Evolutionary conservation across 345 rosid species (phyloP).

Genomic region (Trapa incisa): DNA sequence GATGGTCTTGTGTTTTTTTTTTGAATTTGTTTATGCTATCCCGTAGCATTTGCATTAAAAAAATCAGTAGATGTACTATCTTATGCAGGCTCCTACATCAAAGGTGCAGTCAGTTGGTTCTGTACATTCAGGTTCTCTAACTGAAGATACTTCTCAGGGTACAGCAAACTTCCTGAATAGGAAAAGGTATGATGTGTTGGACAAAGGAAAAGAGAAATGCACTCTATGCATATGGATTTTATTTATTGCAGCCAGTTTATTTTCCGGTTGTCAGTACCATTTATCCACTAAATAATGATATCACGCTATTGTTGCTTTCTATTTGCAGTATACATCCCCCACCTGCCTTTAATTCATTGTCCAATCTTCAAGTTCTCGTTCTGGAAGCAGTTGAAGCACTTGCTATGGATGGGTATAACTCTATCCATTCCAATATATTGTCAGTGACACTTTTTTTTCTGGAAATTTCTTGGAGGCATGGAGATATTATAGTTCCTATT

Average conservation of each 20-base stretch:
- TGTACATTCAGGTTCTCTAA: not conserved
- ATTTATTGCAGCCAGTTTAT: not conserved
- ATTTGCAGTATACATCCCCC: slow-evolving; percentile 19
- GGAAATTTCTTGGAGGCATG: not conserved
- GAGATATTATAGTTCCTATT: too few relatives aligned
- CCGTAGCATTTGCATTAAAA: not conserved
- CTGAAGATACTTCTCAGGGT: slow-evolving; percentile 19
- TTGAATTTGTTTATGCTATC: not conserved
- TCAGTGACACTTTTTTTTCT: slow-evolving; percentile 4
- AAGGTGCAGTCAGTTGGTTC: slow-evolving; percentile 32
- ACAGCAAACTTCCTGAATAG: slow-evolving; percentile 18
- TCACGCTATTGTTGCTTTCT: not conserved
- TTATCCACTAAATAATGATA: not conserved
- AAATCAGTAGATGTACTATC: slow-evolving; percentile 13
- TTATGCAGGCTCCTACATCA: slow-evolving; percentile 49
- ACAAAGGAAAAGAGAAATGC: not conserved
- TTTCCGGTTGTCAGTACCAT: not conserved
- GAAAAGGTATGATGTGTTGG: slow-evolving; percentile 29
- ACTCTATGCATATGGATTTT: not conserved
- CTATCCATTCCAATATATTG: slow-evolving; percentile 9
- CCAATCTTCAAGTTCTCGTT: slow-evolving; percentile 13
- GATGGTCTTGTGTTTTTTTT: not conserved
- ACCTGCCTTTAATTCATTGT: slow-evolving; percentile 16
- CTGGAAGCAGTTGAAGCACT: slow-evolving; percentile 7
- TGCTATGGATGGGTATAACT: slow-evolving; percentile 9